Conservation (phyloP, 2,329 filamentous ascomycete genomes). For the Cercospora sesami region DNA sequence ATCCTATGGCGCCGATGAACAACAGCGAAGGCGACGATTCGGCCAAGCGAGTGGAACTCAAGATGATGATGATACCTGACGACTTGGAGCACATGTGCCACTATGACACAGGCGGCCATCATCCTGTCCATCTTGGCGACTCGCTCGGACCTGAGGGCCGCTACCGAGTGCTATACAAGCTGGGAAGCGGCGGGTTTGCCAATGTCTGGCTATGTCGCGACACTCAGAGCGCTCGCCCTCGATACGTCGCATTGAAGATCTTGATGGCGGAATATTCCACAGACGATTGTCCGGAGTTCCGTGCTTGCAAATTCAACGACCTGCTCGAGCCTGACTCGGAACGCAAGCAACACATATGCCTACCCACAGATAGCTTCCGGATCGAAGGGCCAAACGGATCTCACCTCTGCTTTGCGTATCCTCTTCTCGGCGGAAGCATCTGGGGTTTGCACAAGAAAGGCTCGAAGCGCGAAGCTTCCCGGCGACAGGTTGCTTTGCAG, state of each 20-base stretch:
- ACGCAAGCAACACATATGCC: neutral
- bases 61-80: neutral
- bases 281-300: neutral
- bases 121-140: neutral
- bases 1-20: neutral
- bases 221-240: neutral
- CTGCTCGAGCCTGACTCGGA: neutral
- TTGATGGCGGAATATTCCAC: neutral
- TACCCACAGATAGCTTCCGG: slow-evolving; percentile 39
- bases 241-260: neutral
- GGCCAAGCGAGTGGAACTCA: neutral
- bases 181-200: neutral
- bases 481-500: too few species aligned
- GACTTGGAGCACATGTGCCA: neutral
- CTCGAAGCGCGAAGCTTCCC: too few species aligned
- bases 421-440: neutral
- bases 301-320: neutral
- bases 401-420: neutral
- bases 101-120: neutral
- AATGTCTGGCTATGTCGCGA: neutral
- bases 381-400: slow-evolving; percentile 37
- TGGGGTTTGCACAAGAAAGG: too few species aligned
- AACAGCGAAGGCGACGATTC: neutral
- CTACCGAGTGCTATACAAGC: neutral
- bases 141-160: neutral